These are phyloP conservation scores for Yarrowia sp. DNA, from an alignment of 805 yeast genomes.

Conservation along the genomic window DNA sequence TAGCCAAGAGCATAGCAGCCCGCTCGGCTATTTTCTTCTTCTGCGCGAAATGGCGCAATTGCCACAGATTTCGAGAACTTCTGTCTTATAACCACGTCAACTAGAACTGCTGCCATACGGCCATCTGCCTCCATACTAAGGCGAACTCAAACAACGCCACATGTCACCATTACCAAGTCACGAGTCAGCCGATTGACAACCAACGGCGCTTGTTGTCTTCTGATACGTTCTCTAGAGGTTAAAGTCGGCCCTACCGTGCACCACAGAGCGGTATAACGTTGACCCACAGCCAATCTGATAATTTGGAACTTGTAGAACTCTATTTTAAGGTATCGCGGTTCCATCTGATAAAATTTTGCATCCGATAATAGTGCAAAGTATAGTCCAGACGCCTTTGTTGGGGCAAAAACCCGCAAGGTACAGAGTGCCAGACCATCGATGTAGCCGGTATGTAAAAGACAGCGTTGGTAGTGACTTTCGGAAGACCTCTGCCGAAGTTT, in stretches of 20 bases:
- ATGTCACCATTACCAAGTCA: not conserved
- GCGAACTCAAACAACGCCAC: not conserved
- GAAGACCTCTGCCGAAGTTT: too few species aligned
- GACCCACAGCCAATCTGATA: not conserved
- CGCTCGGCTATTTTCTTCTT: too few species aligned
- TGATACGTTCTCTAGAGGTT: not conserved
- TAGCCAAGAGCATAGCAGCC: too few species aligned
- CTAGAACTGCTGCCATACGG: too few species aligned
- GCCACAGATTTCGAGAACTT: too few species aligned
- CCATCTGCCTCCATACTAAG: too few species aligned
- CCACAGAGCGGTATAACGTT: too few species aligned
- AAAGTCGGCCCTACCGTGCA: not conserved
- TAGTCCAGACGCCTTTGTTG: not conserved
- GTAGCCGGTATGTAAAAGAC: too few species aligned
- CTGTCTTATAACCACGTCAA: too few species aligned
- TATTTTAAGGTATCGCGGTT: not conserved
- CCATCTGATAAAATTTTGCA: conserved; percentile 20
- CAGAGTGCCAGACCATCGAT: too few species aligned
- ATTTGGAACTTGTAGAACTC: not conserved
- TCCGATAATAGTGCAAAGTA: not conserved
- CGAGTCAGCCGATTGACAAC: not conserved
- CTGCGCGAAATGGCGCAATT: too few species aligned
- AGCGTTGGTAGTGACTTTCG: too few species aligned
- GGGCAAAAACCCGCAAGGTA: not conserved
- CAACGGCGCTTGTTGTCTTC: not conserved